These are phyloP conservation scores for Rhynchosporium secalis DNA, from an alignment of 2,329 filamentous ascomycete species.

Conservation along the genomic window DNA sequence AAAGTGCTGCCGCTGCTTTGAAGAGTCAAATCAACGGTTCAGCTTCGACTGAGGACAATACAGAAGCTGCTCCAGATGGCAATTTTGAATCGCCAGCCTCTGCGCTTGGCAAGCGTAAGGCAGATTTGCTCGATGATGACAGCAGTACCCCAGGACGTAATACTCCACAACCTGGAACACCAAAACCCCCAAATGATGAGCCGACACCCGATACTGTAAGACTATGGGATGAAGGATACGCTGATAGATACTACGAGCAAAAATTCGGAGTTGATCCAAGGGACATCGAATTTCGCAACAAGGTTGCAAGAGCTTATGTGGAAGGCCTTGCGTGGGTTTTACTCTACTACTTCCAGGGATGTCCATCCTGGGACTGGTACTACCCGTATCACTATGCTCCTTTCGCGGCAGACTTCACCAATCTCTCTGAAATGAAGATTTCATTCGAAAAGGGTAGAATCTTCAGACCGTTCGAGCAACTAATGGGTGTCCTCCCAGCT, in stretches of 20 bases:
- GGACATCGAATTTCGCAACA: slow-evolving; percentile 82
- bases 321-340: slow-evolving; percentile 95
- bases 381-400: slow-evolving; percentile 98
- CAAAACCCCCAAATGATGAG: slow-evolving; percentile 55
- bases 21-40: slow-evolving; percentile 67
- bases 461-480: slow-evolving; percentile 91
- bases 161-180: slow-evolving; percentile 53
- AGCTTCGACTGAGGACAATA: slow-evolving; percentile 30
- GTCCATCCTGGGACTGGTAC: slow-evolving; percentile 98
- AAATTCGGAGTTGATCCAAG: slow-evolving; percentile 85
- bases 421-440: slow-evolving; percentile 76
- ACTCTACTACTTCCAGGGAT: slow-evolving; percentile 96
- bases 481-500: slow-evolving; percentile 96
- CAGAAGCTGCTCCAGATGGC: slow-evolving; percentile 19
- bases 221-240: slow-evolving; percentile 94
- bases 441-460: slow-evolving; percentile 81
- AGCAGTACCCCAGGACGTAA: slow-evolving; percentile 59
- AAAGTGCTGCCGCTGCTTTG: slow-evolving; percentile 86
- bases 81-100: slow-evolving; percentile 47
- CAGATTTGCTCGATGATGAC: slow-evolving; percentile 62
- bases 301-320: slow-evolving; percentile 88
- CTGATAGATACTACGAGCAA: slow-evolving; percentile 93
- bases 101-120: slow-evolving; percentile 74
- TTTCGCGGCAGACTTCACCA: slow-evolving; percentile 91
- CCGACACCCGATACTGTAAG: slow-evolving; percentile 77